Percentiles rank a stretch among this genome's conserved stretches.
Conservation (phyloP, 176 grass and related monocot species). For the Aegilops speltoides region DNA sequence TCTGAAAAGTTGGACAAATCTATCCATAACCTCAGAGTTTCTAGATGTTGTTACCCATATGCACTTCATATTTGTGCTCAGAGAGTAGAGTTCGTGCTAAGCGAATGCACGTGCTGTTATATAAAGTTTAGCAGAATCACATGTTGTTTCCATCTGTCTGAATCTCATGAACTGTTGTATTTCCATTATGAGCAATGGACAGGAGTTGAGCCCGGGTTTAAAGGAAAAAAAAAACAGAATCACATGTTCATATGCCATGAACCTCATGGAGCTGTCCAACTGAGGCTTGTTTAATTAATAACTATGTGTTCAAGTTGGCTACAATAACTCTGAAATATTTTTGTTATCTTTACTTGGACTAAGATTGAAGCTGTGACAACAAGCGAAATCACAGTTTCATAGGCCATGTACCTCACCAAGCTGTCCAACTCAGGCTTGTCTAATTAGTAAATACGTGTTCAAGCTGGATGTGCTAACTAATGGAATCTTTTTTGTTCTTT, state of each 20-base stretch:
- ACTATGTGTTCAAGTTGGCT: not conserved
- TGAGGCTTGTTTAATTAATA: not conserved
- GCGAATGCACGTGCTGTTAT: not conserved
- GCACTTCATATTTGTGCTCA: not conserved
- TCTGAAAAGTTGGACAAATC: constrained; percentile 1
- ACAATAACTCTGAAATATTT: constrained; percentile 1
- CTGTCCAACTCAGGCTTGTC: not conserved
- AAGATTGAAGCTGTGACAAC: constrained; percentile 78
- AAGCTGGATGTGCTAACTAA: not conserved
- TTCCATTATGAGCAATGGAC: no score
- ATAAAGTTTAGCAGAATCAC: constrained; percentile 12
- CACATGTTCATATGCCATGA: not conserved
- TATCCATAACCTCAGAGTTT: not conserved
- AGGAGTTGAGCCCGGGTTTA: no score
- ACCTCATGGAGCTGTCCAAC: not conserved
- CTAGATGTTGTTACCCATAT: not conserved
- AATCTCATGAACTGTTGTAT: no score
- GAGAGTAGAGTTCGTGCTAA: not conserved
- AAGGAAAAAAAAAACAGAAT: no score
- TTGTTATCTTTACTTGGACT: constrained; percentile 23
- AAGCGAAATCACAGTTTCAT: not conserved
- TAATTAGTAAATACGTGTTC: constrained; percentile 6
- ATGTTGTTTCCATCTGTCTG: not conserved
- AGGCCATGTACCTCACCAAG: not conserved
- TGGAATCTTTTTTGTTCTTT: constrained; percentile 20